Percentiles rank a stretch among this genome's conserved stretches.
These are phyloP conservation scores for Exserohilum turcica DNA, from an alignment of 2,329 filamentous ascomycete species.

Conservation along the genomic window DNA sequence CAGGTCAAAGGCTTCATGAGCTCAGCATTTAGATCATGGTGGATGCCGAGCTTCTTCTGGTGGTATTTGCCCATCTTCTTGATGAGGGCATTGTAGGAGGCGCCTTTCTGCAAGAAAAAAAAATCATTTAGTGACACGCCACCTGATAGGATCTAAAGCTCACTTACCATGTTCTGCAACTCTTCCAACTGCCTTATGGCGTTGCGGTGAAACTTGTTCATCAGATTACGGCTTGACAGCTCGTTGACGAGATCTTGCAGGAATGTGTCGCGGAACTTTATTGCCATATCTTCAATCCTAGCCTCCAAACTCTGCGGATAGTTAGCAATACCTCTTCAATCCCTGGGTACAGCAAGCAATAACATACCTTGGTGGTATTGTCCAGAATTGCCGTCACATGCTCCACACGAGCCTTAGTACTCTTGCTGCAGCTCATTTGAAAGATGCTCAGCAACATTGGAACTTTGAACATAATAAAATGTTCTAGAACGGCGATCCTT, in stretches of 20 bases:
- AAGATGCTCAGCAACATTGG: slow-evolving; percentile 20
- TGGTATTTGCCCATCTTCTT: slow-evolving; percentile 7
- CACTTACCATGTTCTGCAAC: neutral
- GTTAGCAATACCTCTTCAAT: neutral
- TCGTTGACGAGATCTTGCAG: neutral
- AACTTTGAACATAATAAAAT: slow-evolving; percentile 3
- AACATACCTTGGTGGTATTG: slow-evolving; percentile 9
- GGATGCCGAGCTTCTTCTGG: slow-evolving; percentile 10
- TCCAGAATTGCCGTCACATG: slow-evolving; percentile 18
- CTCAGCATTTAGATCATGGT: slow-evolving; percentile 7
- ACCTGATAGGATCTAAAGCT: no score
- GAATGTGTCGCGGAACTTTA: neutral
- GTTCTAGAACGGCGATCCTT: slow-evolving; percentile 9
- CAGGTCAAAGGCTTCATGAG: neutral
- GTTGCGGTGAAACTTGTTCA: slow-evolving; percentile 1
- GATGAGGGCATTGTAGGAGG: neutral
- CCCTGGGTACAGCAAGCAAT: neutral
- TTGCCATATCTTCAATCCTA: neutral
- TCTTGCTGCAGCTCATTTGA: slow-evolving; percentile 24
- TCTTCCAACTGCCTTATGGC: slow-evolving; percentile 2
- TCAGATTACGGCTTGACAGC: neutral
- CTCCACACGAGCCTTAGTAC: slow-evolving; percentile 19
- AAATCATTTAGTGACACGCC: no score
- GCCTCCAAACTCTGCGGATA: neutral
- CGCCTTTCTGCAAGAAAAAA: neutral